Conservation (phyloP, 352 stramenopile genomes). For the Pythium dissimile region DNA sequence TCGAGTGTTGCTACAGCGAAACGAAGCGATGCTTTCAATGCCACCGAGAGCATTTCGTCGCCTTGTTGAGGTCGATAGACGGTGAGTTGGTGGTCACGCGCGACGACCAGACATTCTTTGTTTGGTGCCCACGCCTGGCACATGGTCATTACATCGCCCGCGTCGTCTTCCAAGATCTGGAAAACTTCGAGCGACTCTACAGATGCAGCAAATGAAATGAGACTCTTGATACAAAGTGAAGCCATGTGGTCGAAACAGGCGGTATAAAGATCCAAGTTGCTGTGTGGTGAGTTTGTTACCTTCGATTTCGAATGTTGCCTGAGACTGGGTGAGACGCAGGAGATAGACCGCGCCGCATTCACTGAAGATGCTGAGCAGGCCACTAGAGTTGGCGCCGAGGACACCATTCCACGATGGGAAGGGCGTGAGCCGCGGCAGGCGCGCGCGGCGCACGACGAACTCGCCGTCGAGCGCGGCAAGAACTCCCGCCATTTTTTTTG, state of each 20-base stretch:
- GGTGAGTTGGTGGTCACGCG: conserved; percentile 27
- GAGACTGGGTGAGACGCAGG: conserved; percentile 20
- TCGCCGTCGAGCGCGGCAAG: conserved; percentile 23
- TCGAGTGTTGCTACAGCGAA: conserved; percentile 39
- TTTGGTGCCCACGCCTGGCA: conserved; percentile 51
- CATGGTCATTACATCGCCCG: conserved; percentile 25
- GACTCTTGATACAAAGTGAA: background rate
- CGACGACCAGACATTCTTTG: conserved; percentile 28
- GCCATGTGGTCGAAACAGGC: too few relatives aligned
- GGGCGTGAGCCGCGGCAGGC: conserved; percentile 37
- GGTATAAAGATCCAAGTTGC: too few relatives aligned
- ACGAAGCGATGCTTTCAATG: conserved; percentile 19
- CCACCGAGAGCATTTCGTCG: conserved; percentile 13
- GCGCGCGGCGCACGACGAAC: conserved; percentile 31
- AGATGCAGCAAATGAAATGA: background rate
- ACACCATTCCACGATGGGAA: conserved; percentile 65
- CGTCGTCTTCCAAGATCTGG: conserved; percentile 30
- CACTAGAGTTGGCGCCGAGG: conserved; percentile 14
- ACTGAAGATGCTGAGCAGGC: conserved; percentile 37
- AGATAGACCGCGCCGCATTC: conserved; percentile 52
- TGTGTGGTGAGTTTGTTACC: too few relatives aligned
- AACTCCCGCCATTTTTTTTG: conserved; percentile 10
- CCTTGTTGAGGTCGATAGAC: conserved; percentile 25
- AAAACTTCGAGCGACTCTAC: conserved; percentile 20
- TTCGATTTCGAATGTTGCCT: background rate